Percentiles rank a stretch among this genome's conserved stretches.
These are phyloP conservation scores for Sugiyamaella valdiviana DNA, from an alignment of 805 yeast genomes.

Conservation along the genomic window DNA sequence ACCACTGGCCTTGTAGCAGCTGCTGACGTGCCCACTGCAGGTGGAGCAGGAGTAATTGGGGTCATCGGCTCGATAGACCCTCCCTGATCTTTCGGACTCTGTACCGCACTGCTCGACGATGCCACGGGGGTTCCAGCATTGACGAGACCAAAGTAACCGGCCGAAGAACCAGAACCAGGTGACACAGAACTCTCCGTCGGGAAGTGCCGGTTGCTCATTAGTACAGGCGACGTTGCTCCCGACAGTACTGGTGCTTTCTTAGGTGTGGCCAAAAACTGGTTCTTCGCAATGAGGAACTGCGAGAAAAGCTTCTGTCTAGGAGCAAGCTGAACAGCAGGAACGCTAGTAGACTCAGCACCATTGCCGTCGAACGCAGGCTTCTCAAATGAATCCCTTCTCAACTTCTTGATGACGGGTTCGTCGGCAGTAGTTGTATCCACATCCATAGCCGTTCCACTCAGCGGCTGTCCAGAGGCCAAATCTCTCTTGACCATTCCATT, in stretches of 20 bases:
- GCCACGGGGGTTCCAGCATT: neutral
- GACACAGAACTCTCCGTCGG: neutral
- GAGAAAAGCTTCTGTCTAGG: constrained; percentile 4
- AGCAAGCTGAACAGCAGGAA: neutral
- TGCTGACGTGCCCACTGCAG: constrained; percentile 1
- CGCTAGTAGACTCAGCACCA: neutral
- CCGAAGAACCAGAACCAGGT: neutral
- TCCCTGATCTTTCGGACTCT: too few relatives aligned
- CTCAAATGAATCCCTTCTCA: constrained; percentile 1
- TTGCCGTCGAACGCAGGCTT: neutral
- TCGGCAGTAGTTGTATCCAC: constrained; percentile 1
- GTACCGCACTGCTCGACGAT: too few relatives aligned
- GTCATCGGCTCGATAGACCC: too few relatives aligned
- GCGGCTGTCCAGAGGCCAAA: too few relatives aligned
- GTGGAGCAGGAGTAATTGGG: constrained; percentile 1
- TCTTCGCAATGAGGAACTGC: constrained; percentile 5
- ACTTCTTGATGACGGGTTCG: constrained; percentile 12
- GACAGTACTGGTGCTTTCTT: neutral
- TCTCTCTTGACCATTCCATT: too few relatives aligned
- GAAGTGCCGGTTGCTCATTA: neutral
- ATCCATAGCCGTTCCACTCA: neutral
- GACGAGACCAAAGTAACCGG: constrained; percentile 1
- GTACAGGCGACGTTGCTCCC: neutral
- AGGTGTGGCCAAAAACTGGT: neutral
- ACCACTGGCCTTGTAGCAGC: constrained; percentile 3